Evolutionary conservation across 208 protist genomes (phyloP).

Genomic region (Blechomonas ayalai): DNA sequence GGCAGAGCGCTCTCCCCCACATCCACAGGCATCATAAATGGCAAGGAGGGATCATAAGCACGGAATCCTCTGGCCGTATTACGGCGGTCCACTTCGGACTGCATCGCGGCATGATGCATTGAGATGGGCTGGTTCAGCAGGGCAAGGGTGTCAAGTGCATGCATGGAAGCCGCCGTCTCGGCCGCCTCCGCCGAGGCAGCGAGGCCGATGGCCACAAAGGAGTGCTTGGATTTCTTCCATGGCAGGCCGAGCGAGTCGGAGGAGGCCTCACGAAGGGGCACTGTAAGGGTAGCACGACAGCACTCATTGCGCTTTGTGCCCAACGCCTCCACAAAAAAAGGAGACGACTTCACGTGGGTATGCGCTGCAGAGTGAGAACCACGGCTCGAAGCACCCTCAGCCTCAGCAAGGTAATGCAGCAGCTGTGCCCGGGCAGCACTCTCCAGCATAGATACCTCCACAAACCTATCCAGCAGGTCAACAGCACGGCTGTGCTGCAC

Average conservation of each 20-base stretch:
- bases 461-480: slow-evolving; percentile 15
- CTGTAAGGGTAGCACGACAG: slow-evolving; percentile 67
- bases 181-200: slow-evolving; percentile 31
- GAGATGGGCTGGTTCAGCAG: slow-evolving; percentile 26
- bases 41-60: too few species aligned
- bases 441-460: slow-evolving; percentile 24
- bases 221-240: not conserved
- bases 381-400: not conserved
- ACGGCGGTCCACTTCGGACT: not conserved
- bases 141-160: slow-evolving; percentile 50
- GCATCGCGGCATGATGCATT: not conserved
- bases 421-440: slow-evolving; percentile 22
- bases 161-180: slow-evolving; percentile 60
- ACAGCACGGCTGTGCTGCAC: slow-evolving; percentile 51
- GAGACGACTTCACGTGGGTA: slow-evolving; percentile 2
- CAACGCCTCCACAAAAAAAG: slow-evolving; percentile 60
- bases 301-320: slow-evolving; percentile 43
- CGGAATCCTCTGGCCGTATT: too few species aligned
- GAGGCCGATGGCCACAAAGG: slow-evolving; percentile 77
- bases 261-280: slow-evolving; percentile 25
- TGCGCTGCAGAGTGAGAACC: not conserved
- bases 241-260: not conserved
- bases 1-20: too few species aligned
- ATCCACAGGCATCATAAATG: too few species aligned
- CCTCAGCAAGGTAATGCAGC: slow-evolving; percentile 37